Evolutionary conservation across 2,329 filamentous ascomycete species (phyloP), one percentile per base, ranked within the genome.

Genomic region (Teratosphaeria destructans): DNA sequence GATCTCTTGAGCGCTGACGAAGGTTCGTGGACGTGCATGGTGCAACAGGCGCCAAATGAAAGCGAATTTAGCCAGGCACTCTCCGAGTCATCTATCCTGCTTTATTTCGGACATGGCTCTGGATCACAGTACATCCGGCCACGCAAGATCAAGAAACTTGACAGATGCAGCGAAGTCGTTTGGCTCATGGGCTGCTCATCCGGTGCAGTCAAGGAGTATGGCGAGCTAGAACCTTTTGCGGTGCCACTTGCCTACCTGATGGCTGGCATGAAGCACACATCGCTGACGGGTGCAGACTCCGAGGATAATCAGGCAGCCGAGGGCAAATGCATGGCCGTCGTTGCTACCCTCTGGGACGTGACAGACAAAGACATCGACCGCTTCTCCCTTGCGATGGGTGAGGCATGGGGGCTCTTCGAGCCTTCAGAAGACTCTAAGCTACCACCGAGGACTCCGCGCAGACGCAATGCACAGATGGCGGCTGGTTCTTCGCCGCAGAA

Each of bases 301-400:
- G 53, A 54, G 5, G 53, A 54, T 16, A 5, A 2, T 5, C 12
- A 23, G 16, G 11, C n/a, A 11, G 1, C 53, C 7, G 23, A 54
- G 8, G n/a, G 26, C 27, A 69, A 65, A 60, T 67, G 77, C 71
- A 66, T 91, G 3, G 91, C 93, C 0, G 84, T 97, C 10, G 85
- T 97, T 2, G 94, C 91, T 54, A 96, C 92, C 16, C 79, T 99
- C 43, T 99, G 94, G 94, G 94, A 99, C 73, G 94, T 99, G 56
- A 99, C 94, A 10, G 94, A 99, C 72, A 89, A 89, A 68, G 94
- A 99, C 73, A 96, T 96, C 72, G 95, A 99, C 76, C 88, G 92
- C 19, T 95, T 96, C 73, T 89, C 92, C 0, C 85, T 87, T 37
- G 80, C 82, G 29, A 79, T 88, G 2, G 88, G 96, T 71, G 88